Conservation (phyloP, 1,284 basidiomycete species). For the Ustilago vetiveriae region DNA sequence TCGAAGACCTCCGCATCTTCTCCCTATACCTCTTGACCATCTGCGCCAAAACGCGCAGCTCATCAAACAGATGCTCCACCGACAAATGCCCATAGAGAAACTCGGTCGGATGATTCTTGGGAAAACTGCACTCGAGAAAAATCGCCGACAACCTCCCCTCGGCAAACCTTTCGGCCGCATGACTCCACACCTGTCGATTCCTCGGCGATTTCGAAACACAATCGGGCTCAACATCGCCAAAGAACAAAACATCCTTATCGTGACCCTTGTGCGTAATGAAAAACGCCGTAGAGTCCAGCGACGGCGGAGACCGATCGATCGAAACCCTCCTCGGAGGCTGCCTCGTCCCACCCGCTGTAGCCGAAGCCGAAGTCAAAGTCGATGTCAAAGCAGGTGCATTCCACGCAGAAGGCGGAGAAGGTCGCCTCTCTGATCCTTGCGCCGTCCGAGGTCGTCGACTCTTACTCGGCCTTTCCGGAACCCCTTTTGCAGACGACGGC, state of each 20-base stretch:
- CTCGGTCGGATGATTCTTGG: conserved; percentile 51
- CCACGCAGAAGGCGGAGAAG: conserved; percentile 40
- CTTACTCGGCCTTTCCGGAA: conserved; percentile 20
- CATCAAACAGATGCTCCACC: conserved; percentile 57
- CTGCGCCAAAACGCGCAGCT: conserved; percentile 52
- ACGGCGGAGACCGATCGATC: conserved; percentile 43
- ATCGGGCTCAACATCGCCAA: conserved; percentile 65
- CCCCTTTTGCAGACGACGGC: background rate
- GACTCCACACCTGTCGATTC: conserved; percentile 57
- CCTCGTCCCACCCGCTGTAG: conserved; percentile 1
- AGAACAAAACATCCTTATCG: conserved; percentile 62
- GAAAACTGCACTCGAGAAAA: conserved; percentile 63
- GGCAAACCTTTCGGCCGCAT: conserved; percentile 54
- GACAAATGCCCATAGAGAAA: conserved; percentile 61
- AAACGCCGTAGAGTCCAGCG: conserved; percentile 61
- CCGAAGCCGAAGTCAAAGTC: background rate
- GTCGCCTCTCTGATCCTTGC: conserved; percentile 45
- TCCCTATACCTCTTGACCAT: conserved; percentile 45
- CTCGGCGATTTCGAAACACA: conserved; percentile 48
- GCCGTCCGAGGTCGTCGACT: conserved; percentile 49
- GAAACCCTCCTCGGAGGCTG: conserved; percentile 40
- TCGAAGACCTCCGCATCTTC: conserved; percentile 22
- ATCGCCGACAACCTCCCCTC: conserved; percentile 54
- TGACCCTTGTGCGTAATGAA: conserved; percentile 59
- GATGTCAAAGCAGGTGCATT: conserved; percentile 12